A percentile compares a stretch with the other conserved stretches of the same genome.
These are phyloP conservation scores for Phyllosticta capitalensis DNA, from an alignment of 2,329 filamentous ascomycete species.

Conservation along the genomic window DNA sequence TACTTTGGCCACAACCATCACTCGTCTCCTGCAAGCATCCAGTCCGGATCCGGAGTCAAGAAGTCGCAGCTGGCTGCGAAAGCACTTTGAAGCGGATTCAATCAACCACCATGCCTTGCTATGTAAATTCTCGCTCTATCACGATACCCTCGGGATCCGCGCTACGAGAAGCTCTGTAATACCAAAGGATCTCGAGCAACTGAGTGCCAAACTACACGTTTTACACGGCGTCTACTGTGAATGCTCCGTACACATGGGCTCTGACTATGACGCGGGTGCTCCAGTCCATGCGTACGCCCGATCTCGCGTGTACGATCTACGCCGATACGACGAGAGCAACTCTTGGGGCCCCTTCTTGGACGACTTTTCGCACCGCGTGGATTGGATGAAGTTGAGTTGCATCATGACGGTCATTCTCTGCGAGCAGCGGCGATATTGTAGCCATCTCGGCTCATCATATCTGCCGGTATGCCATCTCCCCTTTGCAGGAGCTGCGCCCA, in stretches of 20 bases:
- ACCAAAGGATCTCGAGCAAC: conserved; percentile 44
- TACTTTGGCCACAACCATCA: conserved; percentile 32
- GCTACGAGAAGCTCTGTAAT: conserved; percentile 28
- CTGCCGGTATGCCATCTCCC: conserved; percentile 22
- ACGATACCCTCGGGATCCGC: conserved; percentile 37
- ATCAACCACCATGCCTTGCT: background rate
- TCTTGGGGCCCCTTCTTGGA: conserved; percentile 64
- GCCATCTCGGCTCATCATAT: conserved; percentile 17
- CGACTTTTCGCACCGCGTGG: conserved; percentile 52
- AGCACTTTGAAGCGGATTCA: conserved; percentile 31
- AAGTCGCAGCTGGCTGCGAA: conserved; percentile 38
- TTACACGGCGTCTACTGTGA: conserved; percentile 46
- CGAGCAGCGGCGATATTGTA: conserved; percentile 41
- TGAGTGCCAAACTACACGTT: conserved; percentile 61
- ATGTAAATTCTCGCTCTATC: background rate
- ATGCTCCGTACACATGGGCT: conserved; percentile 31
- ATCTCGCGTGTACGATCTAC: conserved; percentile 63
- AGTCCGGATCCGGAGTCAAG: background rate
- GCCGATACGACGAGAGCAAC: conserved; percentile 53
- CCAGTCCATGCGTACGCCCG: conserved; percentile 51
- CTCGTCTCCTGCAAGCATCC: conserved; percentile 22
- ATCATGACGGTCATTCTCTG: conserved; percentile 59
- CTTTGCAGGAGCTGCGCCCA: conserved; percentile 21
- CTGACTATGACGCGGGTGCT: background rate
- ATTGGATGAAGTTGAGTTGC: conserved; percentile 75